Conservation (phyloP, 1,284 basidiomycete species). For the Veloboletus limbatus region DNA sequence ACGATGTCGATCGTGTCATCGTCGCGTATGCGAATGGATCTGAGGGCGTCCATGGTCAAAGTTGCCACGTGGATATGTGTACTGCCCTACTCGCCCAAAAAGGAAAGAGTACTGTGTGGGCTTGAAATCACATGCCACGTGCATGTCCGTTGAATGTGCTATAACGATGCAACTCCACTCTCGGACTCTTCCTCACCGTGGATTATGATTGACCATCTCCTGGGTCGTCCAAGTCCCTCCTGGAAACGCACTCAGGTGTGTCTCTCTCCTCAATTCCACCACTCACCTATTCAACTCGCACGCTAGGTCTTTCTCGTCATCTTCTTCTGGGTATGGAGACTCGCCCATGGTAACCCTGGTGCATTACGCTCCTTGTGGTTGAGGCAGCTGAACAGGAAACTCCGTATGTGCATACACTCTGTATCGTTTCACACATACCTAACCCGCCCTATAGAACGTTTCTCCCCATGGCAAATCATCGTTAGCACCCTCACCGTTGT, state of each 20-base stretch:
- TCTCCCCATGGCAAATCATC: conserved; percentile 94
- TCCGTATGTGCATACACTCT: conserved; percentile 47
- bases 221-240: conserved; percentile 72
- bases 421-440: neutral
- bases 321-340: conserved; percentile 85
- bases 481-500: conserved; percentile 81
- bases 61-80: conserved; percentile 12
- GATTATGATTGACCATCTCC: conserved; percentile 79
- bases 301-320: conserved; percentile 80
- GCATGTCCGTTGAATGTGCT: neutral
- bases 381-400: conserved; percentile 51
- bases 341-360: conserved; percentile 65
- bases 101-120: conserved; percentile 12
- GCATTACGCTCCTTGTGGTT: conserved; percentile 69
- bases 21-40: conserved; percentile 59
- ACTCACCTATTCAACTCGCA: neutral
- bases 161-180: conserved; percentile 4
- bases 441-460: conserved; percentile 54
- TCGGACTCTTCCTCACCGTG: conserved; percentile 8
- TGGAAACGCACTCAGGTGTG: conserved; percentile 75
- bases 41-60: conserved; percentile 35
- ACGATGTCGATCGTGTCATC: conserved; percentile 76
- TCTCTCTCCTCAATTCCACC: neutral
- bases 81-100: conserved; percentile 15
- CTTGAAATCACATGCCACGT: conserved; percentile 39